These are phyloP conservation scores for Penicillium paneum DNA, from an alignment of 2,329 filamentous ascomycete genomes.

Conservation along the genomic window DNA sequence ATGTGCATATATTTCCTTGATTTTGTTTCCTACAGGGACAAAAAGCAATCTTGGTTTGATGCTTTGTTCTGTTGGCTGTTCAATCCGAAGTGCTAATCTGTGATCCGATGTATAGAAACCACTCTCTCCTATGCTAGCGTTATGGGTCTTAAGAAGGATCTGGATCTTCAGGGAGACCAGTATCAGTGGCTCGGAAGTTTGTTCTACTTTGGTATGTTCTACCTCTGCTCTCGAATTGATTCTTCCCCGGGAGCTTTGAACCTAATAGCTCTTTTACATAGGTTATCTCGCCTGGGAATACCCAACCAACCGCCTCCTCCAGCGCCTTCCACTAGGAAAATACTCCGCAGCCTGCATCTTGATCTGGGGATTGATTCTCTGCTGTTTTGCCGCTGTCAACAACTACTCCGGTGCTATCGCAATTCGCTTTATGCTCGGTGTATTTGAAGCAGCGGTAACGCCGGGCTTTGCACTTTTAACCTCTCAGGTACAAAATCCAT, in stretches of 20 bases:
- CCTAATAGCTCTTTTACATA: conserved; percentile 10
- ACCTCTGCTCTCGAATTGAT: neutral
- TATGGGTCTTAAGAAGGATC: conserved; percentile 52
- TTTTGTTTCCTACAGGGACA: neutral
- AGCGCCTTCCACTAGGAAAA: conserved; percentile 63
- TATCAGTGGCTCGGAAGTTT: conserved; percentile 54
- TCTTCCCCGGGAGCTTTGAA: neutral
- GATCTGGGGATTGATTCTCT: conserved; percentile 60
- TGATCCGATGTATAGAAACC: conserved; percentile 34
- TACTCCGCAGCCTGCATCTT: conserved; percentile 64
- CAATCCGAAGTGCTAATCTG: neutral
- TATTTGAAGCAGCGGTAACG: conserved; percentile 66
- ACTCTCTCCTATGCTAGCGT: conserved; percentile 53
- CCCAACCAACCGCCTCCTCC: conserved; percentile 63
- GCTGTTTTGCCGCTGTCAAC: conserved; percentile 60
- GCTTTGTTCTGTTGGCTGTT: neutral
- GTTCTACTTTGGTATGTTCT: conserved; percentile 48
- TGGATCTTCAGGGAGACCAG: conserved; percentile 43
- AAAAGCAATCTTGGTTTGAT: neutral
- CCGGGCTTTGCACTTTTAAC: conserved; percentile 68
- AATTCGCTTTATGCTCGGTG: conserved; percentile 65
- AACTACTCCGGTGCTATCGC: conserved; percentile 62
- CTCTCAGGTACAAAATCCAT: conserved; percentile 41
- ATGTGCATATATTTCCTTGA: conserved; percentile 11
- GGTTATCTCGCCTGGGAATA: conserved; percentile 60